A percentile compares a stretch with the other conserved stretches of the same genome.
Conservation (phyloP, 805 yeast species). For the Clavispora santaluciae region DNA sequence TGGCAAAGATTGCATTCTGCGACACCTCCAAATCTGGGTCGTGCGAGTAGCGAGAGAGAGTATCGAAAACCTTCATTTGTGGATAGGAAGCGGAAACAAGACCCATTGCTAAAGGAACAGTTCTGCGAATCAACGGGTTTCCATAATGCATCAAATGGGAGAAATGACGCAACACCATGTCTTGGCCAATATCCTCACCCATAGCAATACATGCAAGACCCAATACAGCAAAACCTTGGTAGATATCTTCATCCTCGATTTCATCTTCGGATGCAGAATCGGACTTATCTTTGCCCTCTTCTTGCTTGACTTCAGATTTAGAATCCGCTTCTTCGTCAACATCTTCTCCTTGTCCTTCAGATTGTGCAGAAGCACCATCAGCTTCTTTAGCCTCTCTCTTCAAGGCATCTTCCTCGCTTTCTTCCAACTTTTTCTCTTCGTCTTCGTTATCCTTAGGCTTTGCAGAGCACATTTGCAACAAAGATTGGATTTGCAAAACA, state of each 20-base stretch:
- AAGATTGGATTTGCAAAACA: slow-evolving; percentile 87
- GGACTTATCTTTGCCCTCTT: slow-evolving; percentile 13
- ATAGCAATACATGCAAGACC: slow-evolving; percentile 93
- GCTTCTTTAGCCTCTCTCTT: slow-evolving; percentile 14
- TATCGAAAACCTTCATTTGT: slow-evolving; percentile 94
- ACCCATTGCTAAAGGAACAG: slow-evolving; percentile 98
- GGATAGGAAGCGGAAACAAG: slow-evolving; percentile 90
- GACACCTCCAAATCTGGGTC: slow-evolving; percentile 94
- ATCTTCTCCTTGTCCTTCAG: slow-evolving; percentile 4
- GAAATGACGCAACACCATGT: slow-evolving; percentile 94
- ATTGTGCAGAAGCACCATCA: slow-evolving; percentile 21
- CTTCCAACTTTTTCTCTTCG: slow-evolving; percentile 56
- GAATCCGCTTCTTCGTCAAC: slow-evolving; percentile 13
- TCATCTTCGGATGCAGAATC: slow-evolving; percentile 11
- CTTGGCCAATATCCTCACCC: slow-evolving; percentile 98
- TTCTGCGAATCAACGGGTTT: slow-evolving; percentile 80
- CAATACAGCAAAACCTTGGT: slow-evolving; percentile 85
- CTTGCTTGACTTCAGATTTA: slow-evolving; percentile 5
- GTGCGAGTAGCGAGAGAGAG: slow-evolving; percentile 92
- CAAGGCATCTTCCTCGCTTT: slow-evolving; percentile 34
- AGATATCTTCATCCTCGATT: slow-evolving; percentile 49
- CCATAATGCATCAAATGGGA: slow-evolving; percentile 98
- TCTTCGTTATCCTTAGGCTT: slow-evolving; percentile 53
- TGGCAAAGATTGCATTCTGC: slow-evolving; percentile 87
- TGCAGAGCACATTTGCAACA: slow-evolving; percentile 85